A percentile compares a stretch with the other conserved stretches of the same genome.
phyloP scores from a whole-genome alignment of 768 basidiomycete genomes.

The Antrodiella citrinella region DNA sequence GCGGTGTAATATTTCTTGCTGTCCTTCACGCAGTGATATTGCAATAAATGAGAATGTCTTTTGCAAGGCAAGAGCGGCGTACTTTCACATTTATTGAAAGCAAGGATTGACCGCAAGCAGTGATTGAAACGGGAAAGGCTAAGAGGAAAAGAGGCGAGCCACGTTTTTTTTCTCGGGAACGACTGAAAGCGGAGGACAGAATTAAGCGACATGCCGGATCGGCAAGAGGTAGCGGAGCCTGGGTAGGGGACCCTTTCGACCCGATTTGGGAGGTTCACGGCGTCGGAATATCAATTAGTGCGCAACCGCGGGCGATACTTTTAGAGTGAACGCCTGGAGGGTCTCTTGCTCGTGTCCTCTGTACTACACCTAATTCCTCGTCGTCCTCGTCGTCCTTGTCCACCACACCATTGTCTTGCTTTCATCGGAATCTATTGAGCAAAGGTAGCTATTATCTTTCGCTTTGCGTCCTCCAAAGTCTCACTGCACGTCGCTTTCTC shows the following conservation, averaged over 20 bases:
- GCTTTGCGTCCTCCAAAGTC: too few species aligned
- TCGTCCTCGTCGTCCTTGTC: conserved; percentile 15
- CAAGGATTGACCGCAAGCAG: too few species aligned
- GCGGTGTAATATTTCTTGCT: too few species aligned
- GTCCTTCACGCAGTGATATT: too few species aligned
- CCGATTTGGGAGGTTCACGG: not conserved
- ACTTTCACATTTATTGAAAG: too few species aligned
- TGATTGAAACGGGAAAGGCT: not conserved
- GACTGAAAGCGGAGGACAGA: not conserved
- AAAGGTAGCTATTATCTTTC: too few species aligned
- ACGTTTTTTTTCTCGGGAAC: not conserved
- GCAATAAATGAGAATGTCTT: too few species aligned
- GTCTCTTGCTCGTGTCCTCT: conserved; percentile 18
- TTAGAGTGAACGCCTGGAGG: conserved; percentile 18
- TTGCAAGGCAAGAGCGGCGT: too few species aligned
- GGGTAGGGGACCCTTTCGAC: conserved; percentile 3
- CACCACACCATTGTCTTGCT: conserved; percentile 17
- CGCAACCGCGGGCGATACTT: conserved; percentile 17
- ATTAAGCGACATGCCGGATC: not conserved
- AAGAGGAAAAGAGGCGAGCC: not conserved
- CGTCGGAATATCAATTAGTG: conserved; percentile 16
- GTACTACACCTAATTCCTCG: conserved; percentile 25
- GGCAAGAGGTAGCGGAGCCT: not conserved
- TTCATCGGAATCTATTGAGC: conserved; percentile 16
- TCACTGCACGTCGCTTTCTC: too few species aligned